Base-by-base conservation (phyloP, 2,329 filamentous ascomycete species). In the Aspergillus candidus region DNA sequence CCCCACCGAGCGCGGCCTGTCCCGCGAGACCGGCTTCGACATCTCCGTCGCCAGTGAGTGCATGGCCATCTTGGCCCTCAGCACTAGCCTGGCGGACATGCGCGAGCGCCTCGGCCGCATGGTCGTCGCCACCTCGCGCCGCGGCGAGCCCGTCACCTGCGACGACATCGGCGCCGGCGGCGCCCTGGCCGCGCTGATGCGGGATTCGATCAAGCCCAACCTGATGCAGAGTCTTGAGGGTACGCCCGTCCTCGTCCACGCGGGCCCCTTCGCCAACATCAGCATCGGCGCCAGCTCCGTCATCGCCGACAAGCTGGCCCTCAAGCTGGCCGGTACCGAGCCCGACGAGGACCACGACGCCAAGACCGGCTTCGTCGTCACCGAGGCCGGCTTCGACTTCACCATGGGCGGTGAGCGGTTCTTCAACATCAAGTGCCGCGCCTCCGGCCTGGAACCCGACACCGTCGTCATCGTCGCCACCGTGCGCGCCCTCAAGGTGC, bases 341-440 rank as follows among this genome's bases (percentile, higher is more conserved):
- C 78, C 83, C 5, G 91, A 94, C 53, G 93, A 97, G 72, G 80
- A 94, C 58, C 80, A 90, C 60, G 75, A 81, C 40, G 74, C 83
- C 56, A 91, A 93, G 75, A 80, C 86, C 27, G 93, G 93, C 8
- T 97, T 93, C 59, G 91, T 96, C 15, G 83, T 98, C 32, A 98
- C 93, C 2, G 93, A 98, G 69, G 91, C 93, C 41, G 93, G 93
- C 8, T 98, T 98, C 68, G 93, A 98, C 70, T 98, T 98, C 72
- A 97, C 93, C 59, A 98, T 98, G 93, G 93, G 93, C 53, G 93
- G 93, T 51, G 93, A 98, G 77, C 86, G 93, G 41, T 98, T 98
- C 78, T 97, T 98, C 82, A 97, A 98, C 75, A 97, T 98, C 77
- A 98, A 98, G 78, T 97, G 93, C 73, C 86, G 93, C 48, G 86